Evolutionary conservation across 1,284 basidiomycete genomes (phyloP).

Genomic region (Leccinum fallax): DNA sequence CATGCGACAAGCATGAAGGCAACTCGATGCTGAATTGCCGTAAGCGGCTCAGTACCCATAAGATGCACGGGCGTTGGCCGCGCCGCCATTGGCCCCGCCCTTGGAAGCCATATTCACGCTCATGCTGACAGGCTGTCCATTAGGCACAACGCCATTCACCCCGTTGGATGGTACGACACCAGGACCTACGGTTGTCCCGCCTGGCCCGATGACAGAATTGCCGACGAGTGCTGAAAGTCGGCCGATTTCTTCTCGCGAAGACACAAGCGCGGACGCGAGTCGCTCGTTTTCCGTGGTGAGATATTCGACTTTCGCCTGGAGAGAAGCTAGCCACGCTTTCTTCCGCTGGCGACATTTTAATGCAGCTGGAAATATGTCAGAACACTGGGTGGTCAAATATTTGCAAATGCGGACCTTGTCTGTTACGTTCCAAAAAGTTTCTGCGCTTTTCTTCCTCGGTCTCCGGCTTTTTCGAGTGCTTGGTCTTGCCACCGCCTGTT

Average conservation of each 20-base stretch:
- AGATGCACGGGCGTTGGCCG: slow-evolving; percentile 32
- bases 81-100: slow-evolving; percentile 24
- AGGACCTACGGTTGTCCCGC: slow-evolving; percentile 30
- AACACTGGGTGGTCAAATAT: slow-evolving; percentile 1
- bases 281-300: slow-evolving; percentile 92
- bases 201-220: slow-evolving; percentile 53
- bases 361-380: slow-evolving; percentile 63
- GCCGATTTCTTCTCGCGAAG: slow-evolving; percentile 79
- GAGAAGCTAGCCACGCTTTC: slow-evolving; percentile 93
- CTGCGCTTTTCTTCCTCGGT: slow-evolving; percentile 95
- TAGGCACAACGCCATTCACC: slow-evolving; percentile 34
- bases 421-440: slow-evolving; percentile 93
- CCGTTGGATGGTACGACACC: slow-evolving; percentile 30
- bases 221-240: slow-evolving; percentile 72
- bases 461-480: slow-evolving; percentile 70
- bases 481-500: slow-evolving; percentile 32
- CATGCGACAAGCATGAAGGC: slow-evolving; percentile 8
- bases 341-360: slow-evolving; percentile 98
- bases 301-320: slow-evolving; percentile 93
- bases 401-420: slow-evolving; percentile 70
- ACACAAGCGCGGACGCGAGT: slow-evolving; percentile 75
- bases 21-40: slow-evolving; percentile 6
- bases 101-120: slow-evolving; percentile 45
- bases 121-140: slow-evolving; percentile 45
- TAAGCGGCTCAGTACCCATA: slow-evolving; percentile 33